A percentile compares a stretch with the other conserved stretches of the same genome.
These are phyloP conservation scores for Hymenoscyphus linearis DNA, from an alignment of 2,329 filamentous ascomycete species.

Conservation along the genomic window DNA sequence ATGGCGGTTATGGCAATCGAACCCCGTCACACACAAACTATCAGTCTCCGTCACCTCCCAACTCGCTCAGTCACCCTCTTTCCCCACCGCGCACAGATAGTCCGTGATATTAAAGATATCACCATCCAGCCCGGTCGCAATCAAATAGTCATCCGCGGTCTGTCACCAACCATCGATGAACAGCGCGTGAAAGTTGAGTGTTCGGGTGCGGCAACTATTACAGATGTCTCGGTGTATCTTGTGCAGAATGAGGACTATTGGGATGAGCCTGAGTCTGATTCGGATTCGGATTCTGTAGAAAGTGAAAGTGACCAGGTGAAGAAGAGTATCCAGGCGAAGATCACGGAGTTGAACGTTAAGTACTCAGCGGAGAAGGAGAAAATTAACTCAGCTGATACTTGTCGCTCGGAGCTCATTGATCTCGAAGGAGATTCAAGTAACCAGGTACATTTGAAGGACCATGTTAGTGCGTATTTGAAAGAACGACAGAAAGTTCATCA, in stretches of 20 bases:
- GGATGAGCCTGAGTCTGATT: too few relatives aligned
- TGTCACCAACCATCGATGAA: constrained; percentile 48
- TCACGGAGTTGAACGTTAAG: constrained; percentile 21
- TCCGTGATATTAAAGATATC: constrained; percentile 53
- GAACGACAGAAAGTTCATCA: constrained; percentile 33
- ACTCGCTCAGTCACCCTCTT: constrained; percentile 61
- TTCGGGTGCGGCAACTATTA: constrained; percentile 51
- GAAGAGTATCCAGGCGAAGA: constrained; percentile 21
- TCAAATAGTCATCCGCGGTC: constrained; percentile 49
- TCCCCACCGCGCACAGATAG: constrained; percentile 54
- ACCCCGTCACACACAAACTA: constrained; percentile 39
- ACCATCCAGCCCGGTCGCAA: constrained; percentile 48
- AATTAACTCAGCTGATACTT: constrained; percentile 28
- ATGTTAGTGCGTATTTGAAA: constrained; percentile 23
- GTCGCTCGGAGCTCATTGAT: constrained; percentile 26
- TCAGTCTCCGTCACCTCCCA: constrained; percentile 49
- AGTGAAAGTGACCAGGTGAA: constrained; percentile 27
- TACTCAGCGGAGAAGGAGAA: constrained; percentile 28
- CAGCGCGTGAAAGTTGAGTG: constrained; percentile 57
- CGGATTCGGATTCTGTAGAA: too few relatives aligned
- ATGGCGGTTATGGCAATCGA: constrained; percentile 25
- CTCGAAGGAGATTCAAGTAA: too few relatives aligned
- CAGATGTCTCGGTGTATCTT: constrained; percentile 56
- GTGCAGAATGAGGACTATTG: constrained; percentile 36
- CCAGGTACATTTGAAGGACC: constrained; percentile 21